phyloP scores from a whole-genome alignment of 202 grass and related monocot genomes.

The Carex arenaria region DNA sequence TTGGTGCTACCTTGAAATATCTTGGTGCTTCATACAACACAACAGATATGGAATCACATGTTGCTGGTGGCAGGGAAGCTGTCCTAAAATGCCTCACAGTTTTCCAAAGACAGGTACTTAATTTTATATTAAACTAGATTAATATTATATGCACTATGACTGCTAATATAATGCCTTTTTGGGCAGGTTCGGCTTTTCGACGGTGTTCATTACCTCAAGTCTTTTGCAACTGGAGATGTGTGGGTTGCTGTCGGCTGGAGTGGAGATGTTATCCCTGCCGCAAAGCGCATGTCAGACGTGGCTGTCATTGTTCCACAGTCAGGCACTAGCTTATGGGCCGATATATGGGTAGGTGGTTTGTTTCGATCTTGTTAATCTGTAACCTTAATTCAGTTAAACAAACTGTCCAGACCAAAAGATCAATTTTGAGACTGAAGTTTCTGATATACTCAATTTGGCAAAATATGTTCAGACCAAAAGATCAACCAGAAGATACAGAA shows the following conservation, averaged over 20 bases:
- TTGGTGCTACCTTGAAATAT: slow-evolving; percentile 83
- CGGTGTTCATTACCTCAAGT: slow-evolving; percentile 76
- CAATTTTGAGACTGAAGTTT: not conserved
- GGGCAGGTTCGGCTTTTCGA: slow-evolving; percentile 76
- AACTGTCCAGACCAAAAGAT: not conserved
- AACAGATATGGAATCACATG: slow-evolving; percentile 53
- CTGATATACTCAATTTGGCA: not conserved
- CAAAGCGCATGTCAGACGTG: slow-evolving; percentile 81
- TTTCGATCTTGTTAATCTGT: not conserved
- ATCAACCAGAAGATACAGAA: not conserved
- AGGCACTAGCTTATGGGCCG: slow-evolving; percentile 84
- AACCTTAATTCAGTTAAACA: not conserved
- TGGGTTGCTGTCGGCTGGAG: slow-evolving; percentile 96
- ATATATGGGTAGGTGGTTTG: slow-evolving; percentile 59
- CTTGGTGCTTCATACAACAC: slow-evolving; percentile 83
- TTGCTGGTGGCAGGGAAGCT: slow-evolving; percentile 63
- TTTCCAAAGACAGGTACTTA: slow-evolving; percentile 67
- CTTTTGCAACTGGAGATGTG: slow-evolving; percentile 78
- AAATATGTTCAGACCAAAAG: not conserved
- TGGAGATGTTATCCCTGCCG: slow-evolving; percentile 76
- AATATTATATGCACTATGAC: not conserved
- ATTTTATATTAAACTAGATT: not conserved
- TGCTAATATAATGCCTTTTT: not conserved
- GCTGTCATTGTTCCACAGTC: slow-evolving; percentile 84
- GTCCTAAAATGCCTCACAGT: slow-evolving; percentile 51